Percentiles rank a stretch among this genome's conserved stretches.
phyloP scores from a whole-genome alignment of 2,329 filamentous ascomycete genomes.

The Emmonsia crescens region DNA sequence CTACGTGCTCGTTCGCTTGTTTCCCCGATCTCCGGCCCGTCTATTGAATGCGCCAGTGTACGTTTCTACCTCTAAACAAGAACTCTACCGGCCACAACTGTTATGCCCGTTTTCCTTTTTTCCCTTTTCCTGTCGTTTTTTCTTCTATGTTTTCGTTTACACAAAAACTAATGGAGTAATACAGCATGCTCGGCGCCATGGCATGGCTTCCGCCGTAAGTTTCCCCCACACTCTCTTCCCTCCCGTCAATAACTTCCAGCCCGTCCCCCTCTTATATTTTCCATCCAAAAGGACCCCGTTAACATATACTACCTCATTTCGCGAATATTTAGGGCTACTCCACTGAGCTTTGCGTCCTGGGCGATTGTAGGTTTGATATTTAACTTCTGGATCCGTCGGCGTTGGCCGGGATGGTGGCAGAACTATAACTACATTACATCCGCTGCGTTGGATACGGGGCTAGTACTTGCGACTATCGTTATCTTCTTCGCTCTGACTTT shows the following conservation, averaged over 20 bases:
- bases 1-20: conserved; percentile 46
- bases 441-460: conserved; percentile 38
- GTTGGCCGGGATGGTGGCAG: conserved; percentile 29
- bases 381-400: conserved; percentile 26
- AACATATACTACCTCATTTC: conserved; percentile 20
- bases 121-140: background rate
- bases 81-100: background rate
- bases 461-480: conserved; percentile 52
- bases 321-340: conserved; percentile 37
- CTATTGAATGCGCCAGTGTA: conserved; percentile 50
- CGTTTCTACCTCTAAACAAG: background rate
- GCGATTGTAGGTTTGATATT: conserved; percentile 41
- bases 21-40: conserved; percentile 48
- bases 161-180: background rate
- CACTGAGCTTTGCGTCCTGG: conserved; percentile 58
- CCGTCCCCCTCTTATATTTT: conserved; percentile 36
- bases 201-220: conserved; percentile 39
- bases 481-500: conserved; percentile 58
- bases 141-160: background rate
- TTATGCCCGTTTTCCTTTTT: background rate
- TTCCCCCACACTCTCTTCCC: conserved; percentile 20
- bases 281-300: conserved; percentile 43
- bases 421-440: conserved; percentile 33
- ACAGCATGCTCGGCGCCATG: conserved; percentile 20
- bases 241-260: background rate